These are phyloP conservation scores for Debaryomyces udenii DNA, from an alignment of 1,139 yeast species.

Conservation along the genomic window DNA sequence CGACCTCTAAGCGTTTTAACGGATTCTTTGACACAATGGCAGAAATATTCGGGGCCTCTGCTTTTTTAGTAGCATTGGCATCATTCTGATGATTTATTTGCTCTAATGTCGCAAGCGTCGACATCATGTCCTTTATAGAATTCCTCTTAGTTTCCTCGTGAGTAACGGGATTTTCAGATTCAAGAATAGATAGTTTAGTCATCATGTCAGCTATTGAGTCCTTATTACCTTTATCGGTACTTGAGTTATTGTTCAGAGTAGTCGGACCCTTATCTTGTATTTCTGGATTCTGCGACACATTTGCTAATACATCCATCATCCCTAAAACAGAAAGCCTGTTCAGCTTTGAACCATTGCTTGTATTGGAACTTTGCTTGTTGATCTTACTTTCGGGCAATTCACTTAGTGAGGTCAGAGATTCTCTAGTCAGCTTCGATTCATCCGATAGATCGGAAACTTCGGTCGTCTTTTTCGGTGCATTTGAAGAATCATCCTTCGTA, in stretches of 20 bases:
- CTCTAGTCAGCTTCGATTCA: constrained; percentile 8
- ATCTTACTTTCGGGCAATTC: too few relatives aligned
- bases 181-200: constrained; percentile 25
- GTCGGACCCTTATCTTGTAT: background rate
- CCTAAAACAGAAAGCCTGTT: constrained; percentile 22
- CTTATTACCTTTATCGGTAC: constrained; percentile 19
- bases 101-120: constrained; percentile 11
- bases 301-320: constrained; percentile 29
- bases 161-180: constrained; percentile 6
- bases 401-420: background rate
- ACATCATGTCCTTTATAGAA: constrained; percentile 32
- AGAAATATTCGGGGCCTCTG: background rate
- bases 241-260: background rate
- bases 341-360: too few relatives aligned
- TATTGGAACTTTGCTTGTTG: too few relatives aligned
- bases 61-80: background rate
- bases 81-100: background rate
- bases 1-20: constrained; percentile 3
- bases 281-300: constrained; percentile 11
- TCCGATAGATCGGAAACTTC: constrained; percentile 21
- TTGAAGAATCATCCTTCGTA: background rate
- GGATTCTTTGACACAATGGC: background rate
- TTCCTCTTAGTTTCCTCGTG: constrained; percentile 19
- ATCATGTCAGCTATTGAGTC: constrained; percentile 31
- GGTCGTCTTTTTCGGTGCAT: constrained; percentile 23